phyloP scores from a whole-genome alignment of 2,329 filamentous ascomycete genomes.

The Verticillium zaregamsianum region DNA sequence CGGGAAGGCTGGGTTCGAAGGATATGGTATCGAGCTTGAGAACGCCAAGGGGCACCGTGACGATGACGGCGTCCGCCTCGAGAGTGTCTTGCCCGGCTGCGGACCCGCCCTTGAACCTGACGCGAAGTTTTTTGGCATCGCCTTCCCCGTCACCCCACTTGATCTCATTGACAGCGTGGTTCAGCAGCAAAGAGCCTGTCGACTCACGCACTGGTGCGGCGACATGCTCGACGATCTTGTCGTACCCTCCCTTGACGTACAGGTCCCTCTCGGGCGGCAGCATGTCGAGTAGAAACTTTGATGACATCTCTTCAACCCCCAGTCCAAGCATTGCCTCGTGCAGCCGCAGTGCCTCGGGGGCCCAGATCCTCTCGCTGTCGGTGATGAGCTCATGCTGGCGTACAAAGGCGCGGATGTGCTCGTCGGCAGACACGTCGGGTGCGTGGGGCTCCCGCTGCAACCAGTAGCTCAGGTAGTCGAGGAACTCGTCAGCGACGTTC shows the following conservation, averaged over 20 bases:
- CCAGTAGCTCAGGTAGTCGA: conserved; percentile 3
- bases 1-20: neutral
- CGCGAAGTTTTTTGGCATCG: too few relatives aligned
- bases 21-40: neutral
- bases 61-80: neutral
- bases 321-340: neutral
- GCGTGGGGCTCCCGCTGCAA: neutral
- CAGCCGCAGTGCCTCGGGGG: conserved; percentile 2
- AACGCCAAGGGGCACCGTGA: conserved; percentile 2
- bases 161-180: neutral
- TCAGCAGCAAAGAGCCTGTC: neutral
- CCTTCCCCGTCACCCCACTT: neutral
- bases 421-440: neutral
- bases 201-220: neutral
- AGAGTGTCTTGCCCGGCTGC: too few relatives aligned
- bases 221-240: neutral
- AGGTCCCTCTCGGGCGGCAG: conserved; percentile 1
- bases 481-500: conserved; percentile 3
- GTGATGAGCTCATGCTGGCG: conserved; percentile 2
- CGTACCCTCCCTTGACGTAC: conserved; percentile 3
- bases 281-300: conserved; percentile 1
- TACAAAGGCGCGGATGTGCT: conserved; percentile 2
- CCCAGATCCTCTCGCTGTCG: conserved; percentile 3
- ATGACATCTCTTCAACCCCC: neutral
- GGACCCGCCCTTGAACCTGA: neutral